Conservation (phyloP, 208 protist genomes). For the Acanthamoeba royreba region DNA sequence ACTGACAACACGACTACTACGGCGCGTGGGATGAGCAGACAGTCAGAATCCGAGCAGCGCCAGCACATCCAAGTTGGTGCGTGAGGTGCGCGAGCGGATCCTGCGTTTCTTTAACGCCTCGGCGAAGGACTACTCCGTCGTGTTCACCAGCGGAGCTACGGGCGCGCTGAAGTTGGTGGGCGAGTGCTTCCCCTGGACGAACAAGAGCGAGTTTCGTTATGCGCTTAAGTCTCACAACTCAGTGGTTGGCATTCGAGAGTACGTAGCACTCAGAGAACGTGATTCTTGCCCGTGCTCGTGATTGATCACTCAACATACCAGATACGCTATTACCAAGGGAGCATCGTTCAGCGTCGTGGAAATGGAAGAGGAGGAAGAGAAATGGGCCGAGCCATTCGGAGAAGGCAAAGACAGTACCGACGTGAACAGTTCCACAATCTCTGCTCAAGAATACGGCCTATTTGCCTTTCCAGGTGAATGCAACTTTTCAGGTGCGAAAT, state of each 20-base stretch:
- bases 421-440: too few relatives aligned
- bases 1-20: too few relatives aligned
- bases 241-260: constrained; percentile 82
- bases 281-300: too few relatives aligned
- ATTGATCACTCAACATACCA: too few relatives aligned
- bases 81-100: constrained; percentile 58
- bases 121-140: constrained; percentile 74
- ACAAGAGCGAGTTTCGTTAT: constrained; percentile 64
- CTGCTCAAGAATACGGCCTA: constrained; percentile 34
- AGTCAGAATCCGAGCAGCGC: constrained; percentile 52
- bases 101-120: constrained; percentile 76
- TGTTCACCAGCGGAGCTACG: constrained; percentile 84
- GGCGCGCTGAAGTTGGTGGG: constrained; percentile 75
- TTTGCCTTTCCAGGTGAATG: constrained; percentile 80
- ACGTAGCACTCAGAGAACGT: neutral
- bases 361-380: neutral
- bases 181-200: constrained; percentile 78
- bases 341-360: neutral
- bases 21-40: too few relatives aligned
- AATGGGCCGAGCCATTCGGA: neutral
- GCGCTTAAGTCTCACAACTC: constrained; percentile 79
- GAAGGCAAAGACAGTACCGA: neutral
- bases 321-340: neutral
- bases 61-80: constrained; percentile 26
- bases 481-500: constrained; percentile 81